Conservation (phyloP, 306 rosid genomes). For the Sicyos baderoa region DNA sequence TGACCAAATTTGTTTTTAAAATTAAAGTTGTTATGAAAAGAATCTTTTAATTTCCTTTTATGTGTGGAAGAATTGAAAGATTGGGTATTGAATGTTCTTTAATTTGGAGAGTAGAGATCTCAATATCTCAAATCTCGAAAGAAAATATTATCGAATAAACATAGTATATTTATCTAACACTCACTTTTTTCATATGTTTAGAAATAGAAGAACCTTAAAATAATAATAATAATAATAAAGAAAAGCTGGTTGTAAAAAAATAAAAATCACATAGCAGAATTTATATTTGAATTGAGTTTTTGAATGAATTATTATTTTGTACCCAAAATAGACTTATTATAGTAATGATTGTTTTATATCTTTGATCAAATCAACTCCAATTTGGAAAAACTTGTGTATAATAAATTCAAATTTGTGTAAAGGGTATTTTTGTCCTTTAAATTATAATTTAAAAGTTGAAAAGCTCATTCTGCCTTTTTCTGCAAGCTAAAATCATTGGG, state of each 20-base stretch:
- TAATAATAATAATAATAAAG: too few relatives aligned
- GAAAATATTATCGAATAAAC: background rate
- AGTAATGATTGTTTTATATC: too few relatives aligned
- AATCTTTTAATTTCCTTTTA: background rate
- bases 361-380: too few relatives aligned
- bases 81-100: background rate
- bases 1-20: background rate
- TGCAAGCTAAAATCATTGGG: background rate
- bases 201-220: background rate
- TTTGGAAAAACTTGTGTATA: too few relatives aligned
- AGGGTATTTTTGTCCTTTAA: too few relatives aligned
- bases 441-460: too few relatives aligned
- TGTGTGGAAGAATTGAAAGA: background rate
- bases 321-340: too few relatives aligned
- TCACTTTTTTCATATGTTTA: background rate
- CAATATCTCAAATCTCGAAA: background rate
- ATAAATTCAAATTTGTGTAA: background rate
- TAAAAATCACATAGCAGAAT: too few relatives aligned
- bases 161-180: background rate
- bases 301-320: too few relatives aligned
- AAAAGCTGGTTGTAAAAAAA: too few relatives aligned
- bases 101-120: background rate
- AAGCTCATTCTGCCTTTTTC: too few relatives aligned
- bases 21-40: background rate
- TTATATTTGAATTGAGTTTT: too few relatives aligned